Evolutionary conservation across 164 flowering plant genomes (phyloP), one percentile per base, ranked within the genome.

Genomic region (Pachysandra terminalis): DNA sequence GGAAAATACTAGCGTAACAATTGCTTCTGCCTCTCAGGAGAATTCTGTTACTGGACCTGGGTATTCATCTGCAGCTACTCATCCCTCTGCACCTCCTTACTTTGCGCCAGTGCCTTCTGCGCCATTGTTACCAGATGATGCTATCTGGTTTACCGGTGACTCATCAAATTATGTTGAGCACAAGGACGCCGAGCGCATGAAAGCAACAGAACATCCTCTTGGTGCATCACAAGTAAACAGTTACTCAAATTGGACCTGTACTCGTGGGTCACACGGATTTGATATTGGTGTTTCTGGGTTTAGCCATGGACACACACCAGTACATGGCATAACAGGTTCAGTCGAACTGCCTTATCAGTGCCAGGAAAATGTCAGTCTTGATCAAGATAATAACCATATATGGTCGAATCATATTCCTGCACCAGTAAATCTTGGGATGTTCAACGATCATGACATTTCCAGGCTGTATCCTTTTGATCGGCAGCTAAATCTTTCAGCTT

Each of bases 81-180:
- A 71, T 56, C 49, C 52, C 70, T 19, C 74, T 59, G 60, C 76
- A 23, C 69, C 87, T 74, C 74, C 79, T 52, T 86, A 79, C 68
- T 65, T 74, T 10, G 67, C 82, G 56, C 91, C 94, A n/a, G 23
- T 70, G 27, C 97, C 97, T 35, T 89, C 95, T 58, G 97, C 95
- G 0, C 93, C 97, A 24, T 64, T 81, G 25, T 70, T 87, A 51
- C 90, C 93, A 19, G 86, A 81, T 4, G 79, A 85, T 75, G 90
- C 86, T 45, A 60, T 62, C 45, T 87, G 89, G 89, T 79, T 71
- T 66, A 73, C 56, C 28, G 75, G 67, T 26, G 69, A 49, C 64
- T 63, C 79, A 23, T 32, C 81, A 41, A 66, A 37, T 23, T 75
- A 62, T 65, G 26, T 65, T 5, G 61, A 64, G n/a, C 22, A 17